A percentile compares a stretch with the other conserved stretches of the same genome.
phyloP scores from a whole-genome alignment of 2,329 filamentous ascomycete species.

The Pseudophaeomoniella oleicola region DNA sequence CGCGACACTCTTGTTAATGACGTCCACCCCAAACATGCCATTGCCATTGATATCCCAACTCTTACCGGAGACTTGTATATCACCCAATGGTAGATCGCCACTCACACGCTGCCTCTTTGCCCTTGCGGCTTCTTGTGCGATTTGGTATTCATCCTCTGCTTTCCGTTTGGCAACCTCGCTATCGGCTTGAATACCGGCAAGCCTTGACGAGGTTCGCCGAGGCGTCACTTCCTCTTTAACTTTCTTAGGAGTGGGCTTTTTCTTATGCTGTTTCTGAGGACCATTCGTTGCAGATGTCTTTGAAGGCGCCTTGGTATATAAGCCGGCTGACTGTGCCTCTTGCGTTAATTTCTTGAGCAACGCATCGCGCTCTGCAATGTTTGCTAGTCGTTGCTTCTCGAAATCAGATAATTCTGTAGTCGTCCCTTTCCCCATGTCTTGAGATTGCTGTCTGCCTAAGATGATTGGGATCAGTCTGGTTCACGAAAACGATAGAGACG shows the following conservation, averaged over 20 bases:
- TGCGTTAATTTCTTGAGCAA: constrained; percentile 63
- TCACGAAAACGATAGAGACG: no score
- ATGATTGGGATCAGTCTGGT: not conserved
- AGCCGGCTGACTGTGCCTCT: constrained; percentile 52
- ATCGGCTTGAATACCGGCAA: constrained; percentile 49
- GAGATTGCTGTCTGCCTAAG: not conserved
- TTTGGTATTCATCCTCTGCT: constrained; percentile 48
- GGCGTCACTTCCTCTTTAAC: constrained; percentile 40
- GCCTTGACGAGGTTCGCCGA: constrained; percentile 45
- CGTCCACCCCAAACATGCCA: constrained; percentile 46
- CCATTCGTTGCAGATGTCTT: constrained; percentile 33
- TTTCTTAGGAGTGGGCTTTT: constrained; percentile 38
- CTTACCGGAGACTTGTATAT: constrained; percentile 67
- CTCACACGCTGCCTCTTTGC: constrained; percentile 51
- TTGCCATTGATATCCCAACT: constrained; percentile 53
- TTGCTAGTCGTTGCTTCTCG: constrained; percentile 69
- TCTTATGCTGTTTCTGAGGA: constrained; percentile 27
- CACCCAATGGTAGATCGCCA: constrained; percentile 55
- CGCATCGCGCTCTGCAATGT: constrained; percentile 75
- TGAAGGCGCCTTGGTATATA: constrained; percentile 40
- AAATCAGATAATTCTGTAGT: constrained; percentile 60
- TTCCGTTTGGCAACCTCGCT: constrained; percentile 56
- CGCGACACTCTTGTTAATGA: constrained; percentile 50
- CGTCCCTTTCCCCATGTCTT: constrained; percentile 19
- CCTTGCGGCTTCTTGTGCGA: constrained; percentile 39